Base-by-base conservation (phyloP, 2,329 filamentous ascomycete genomes). In the Tolypocladium ophioglossoides region DNA sequence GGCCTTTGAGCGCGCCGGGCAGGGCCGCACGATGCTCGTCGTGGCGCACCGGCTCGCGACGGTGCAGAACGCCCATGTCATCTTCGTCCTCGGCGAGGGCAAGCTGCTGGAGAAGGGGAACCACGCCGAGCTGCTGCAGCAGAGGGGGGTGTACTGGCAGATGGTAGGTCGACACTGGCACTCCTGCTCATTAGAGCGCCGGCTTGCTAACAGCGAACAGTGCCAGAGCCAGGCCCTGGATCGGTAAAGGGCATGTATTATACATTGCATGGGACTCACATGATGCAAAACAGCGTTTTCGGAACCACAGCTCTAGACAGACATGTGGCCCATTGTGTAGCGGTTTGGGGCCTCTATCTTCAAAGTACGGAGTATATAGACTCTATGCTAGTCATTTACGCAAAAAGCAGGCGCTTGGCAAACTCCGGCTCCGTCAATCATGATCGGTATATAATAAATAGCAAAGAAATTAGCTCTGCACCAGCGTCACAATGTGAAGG, bases 11-110 rank as follows among this genome's bases (percentile, higher is more conserved):
- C 74, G 74, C 44, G 83, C 82, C 0, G 77, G 76, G 4, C 74
- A 76, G 58, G 79, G 79, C 2, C 71, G 79, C 9, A 84, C 89
- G 2, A 88, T 87, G 57, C 74, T 94, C 3, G 86, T 87, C 3
- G 87, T 94, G 12, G 89, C 89, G 1, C 89, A 92, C 66, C 76
- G 88, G 16, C 73, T 92, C 50, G 85, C 85, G 0, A 92, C 86
- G 14, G 83, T 91, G 22, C 87, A 88, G 67, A 86, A 91, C 60
- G 86, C 87, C 1, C 84, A 92, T 66, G 73, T 84, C n/a, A 91
- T 91, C 44, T 89, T 88, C 61, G 87, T 92, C 0, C 80, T 94
- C 50, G 86, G 86, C 12, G 78, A 84, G 56, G 70, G 85, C 27
- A 78, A 74, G 59, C 70, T 82, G 46, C 63, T 82, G 12, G 79